Percentiles rank a stretch among this genome's conserved stretches.
These are phyloP conservation scores for Nitzschia palea DNA, from an alignment of 108 stramenopile genomes.

Conservation along the genomic window DNA sequence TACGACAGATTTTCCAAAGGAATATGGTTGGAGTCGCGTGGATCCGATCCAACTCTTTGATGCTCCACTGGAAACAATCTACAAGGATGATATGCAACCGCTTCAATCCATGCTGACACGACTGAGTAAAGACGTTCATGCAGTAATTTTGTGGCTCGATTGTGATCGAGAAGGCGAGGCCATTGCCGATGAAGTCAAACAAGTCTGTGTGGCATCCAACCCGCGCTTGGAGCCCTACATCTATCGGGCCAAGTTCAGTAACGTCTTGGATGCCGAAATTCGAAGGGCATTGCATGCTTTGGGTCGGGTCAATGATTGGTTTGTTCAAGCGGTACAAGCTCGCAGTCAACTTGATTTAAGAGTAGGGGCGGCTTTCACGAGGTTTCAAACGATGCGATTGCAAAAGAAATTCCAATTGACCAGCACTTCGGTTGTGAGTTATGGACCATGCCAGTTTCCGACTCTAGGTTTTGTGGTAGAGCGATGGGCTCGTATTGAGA, in stretches of 20 bases:
- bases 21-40: conserved; percentile 70
- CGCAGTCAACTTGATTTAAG: conserved; percentile 93
- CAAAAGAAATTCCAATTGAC: conserved; percentile 87
- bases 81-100: conserved; percentile 74
- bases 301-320: conserved; percentile 70
- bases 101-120: conserved; percentile 63
- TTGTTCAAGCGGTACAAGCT: conserved; percentile 88
- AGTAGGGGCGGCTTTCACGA: conserved; percentile 95
- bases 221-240: conserved; percentile 49
- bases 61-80: conserved; percentile 72
- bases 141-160: conserved; percentile 97
- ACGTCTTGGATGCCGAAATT: conserved; percentile 89
- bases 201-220: conserved; percentile 72
- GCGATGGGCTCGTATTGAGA: conserved; percentile 91
- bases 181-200: conserved; percentile 90
- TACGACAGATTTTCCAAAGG: conserved; percentile 61
- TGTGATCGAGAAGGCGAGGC: conserved; percentile 99
- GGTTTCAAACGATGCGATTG: conserved; percentile 96
- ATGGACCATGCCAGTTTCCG: conserved; percentile 99
- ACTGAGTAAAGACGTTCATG: conserved; percentile 49
- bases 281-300: conserved; percentile 70
- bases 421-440: conserved; percentile 69
- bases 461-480: conserved; percentile 99
- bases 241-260: conserved; percentile 91
- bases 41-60: conserved; percentile 76